Conservation (phyloP, 495 filamentous ascomycete species). For the Podospora appendiculata region DNA sequence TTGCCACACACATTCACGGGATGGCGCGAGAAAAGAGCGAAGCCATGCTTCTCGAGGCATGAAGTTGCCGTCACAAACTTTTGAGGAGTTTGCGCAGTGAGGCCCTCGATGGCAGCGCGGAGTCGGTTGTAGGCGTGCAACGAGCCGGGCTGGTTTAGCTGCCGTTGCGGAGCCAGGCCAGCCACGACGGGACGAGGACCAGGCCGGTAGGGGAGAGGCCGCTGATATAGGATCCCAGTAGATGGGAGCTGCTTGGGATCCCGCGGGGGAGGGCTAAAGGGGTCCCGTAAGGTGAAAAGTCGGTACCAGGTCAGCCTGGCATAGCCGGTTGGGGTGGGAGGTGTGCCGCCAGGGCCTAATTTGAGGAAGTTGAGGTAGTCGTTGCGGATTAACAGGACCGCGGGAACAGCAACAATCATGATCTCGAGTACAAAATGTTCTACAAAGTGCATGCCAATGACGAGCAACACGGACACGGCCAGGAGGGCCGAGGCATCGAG, state of each 20-base stretch:
- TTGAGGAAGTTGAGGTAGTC: constrained; percentile 72
- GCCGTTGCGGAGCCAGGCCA: constrained; percentile 76
- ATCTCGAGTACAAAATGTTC: constrained; percentile 36
- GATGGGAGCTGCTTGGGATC: constrained; percentile 26
- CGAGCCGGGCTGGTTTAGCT: constrained; percentile 57
- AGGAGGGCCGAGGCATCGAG: constrained; percentile 38
- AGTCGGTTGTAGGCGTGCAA: constrained; percentile 45
- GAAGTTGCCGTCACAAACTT: constrained; percentile 55
- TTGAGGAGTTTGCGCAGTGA: constrained; percentile 40
- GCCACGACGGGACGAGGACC: constrained; percentile 56
- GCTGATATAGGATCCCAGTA: constrained; percentile 27
- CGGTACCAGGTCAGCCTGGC: constrained; percentile 57
- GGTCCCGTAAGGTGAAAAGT: constrained; percentile 51
- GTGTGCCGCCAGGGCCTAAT: constrained; percentile 76
- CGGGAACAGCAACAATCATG: constrained; percentile 40
- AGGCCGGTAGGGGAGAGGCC: constrained; percentile 47
- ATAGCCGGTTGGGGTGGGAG: constrained; percentile 65
- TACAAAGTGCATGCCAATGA: constrained; percentile 41
- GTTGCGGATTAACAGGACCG: constrained; percentile 53
- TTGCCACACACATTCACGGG: constrained; percentile 57
- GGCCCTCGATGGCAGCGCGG: constrained; percentile 36
- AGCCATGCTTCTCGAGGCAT: constrained; percentile 73
- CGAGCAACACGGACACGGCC: constrained; percentile 32
- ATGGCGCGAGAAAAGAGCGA: constrained; percentile 58
- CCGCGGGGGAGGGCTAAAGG: constrained; percentile 36